A percentile compares a stretch with the other conserved stretches of the same genome.
These are phyloP conservation scores for Colletotrichum spaethianum DNA, from an alignment of 2,329 filamentous ascomycete genomes.

Conservation along the genomic window DNA sequence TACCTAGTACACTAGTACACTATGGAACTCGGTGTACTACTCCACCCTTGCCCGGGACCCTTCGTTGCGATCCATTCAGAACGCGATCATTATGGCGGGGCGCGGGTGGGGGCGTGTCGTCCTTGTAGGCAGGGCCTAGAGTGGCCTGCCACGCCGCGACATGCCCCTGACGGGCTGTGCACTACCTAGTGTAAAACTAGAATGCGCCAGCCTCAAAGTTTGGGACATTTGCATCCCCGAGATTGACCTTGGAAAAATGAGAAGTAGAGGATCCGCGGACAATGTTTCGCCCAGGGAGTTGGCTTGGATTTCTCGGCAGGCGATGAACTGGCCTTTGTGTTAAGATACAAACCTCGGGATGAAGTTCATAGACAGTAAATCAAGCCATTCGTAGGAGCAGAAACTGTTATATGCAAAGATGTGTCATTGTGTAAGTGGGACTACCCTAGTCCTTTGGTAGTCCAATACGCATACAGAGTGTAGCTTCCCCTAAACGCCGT, in stretches of 20 bases:
- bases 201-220: not conserved
- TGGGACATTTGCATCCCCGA: not conserved
- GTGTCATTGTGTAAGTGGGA: not conserved
- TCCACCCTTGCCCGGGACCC: not conserved
- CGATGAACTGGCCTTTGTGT: not conserved
- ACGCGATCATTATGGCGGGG: not conserved
- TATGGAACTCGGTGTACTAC: not conserved
- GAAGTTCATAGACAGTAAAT: too few relatives aligned
- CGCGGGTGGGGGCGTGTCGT: not conserved
- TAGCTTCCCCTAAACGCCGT: not conserved
- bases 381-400: too few relatives aligned
- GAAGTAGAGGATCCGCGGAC: not conserved
- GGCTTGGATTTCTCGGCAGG: not conserved
- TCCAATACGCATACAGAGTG: not conserved
- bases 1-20: too few relatives aligned
- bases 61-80: slow-evolving; percentile 1
- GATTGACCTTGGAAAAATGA: not conserved
- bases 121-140: not conserved
- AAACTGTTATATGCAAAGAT: too few relatives aligned
- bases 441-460: not conserved
- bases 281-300: not conserved
- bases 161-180: not conserved
- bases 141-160: not conserved
- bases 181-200: too few relatives aligned
- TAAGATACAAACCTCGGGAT: too few relatives aligned